Conservation (phyloP, 2,329 filamentous ascomycete genomes). For the Rutstroemia sp. region DNA sequence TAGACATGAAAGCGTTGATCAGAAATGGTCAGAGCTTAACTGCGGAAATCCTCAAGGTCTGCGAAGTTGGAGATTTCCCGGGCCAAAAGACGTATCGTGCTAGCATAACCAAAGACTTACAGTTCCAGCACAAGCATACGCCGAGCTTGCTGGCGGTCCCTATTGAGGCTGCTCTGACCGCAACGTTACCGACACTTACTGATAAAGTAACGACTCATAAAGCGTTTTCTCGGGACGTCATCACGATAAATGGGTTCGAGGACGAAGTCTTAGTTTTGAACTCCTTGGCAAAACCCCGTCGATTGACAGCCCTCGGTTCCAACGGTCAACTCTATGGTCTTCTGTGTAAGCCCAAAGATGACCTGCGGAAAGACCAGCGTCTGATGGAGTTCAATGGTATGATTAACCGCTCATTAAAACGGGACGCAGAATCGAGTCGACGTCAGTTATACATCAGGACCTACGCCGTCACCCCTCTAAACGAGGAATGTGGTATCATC, state of each 20-base stretch:
- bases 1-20: constrained; percentile 65
- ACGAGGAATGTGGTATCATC: constrained; percentile 95
- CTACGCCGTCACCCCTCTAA: constrained; percentile 92
- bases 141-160: constrained; percentile 85
- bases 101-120: constrained; percentile 69
- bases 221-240: constrained; percentile 78
- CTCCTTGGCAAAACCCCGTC: constrained; percentile 86
- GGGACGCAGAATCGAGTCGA: constrained; percentile 83
- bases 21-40: constrained; percentile 75
- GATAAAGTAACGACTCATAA: constrained; percentile 71
- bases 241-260: constrained; percentile 72
- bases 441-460: constrained; percentile 93
- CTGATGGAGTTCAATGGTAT: constrained; percentile 99
- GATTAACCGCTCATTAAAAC: constrained; percentile 91
- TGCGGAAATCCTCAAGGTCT: constrained; percentile 72
- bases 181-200: constrained; percentile 67
- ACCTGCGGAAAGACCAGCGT: constrained; percentile 92
- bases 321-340: constrained; percentile 86
- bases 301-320: constrained; percentile 78
- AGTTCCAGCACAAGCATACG: constrained; percentile 76
- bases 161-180: constrained; percentile 75
- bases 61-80: constrained; percentile 67
- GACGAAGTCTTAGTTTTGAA: constrained; percentile 87
- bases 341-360: constrained; percentile 96
- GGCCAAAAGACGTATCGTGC: constrained; percentile 59